A percentile compares a stretch with the other conserved stretches of the same genome.
Evolutionary conservation across 2,329 filamentous ascomycete genomes (phyloP).

Genomic region (Sporothrix pseudoabietina): DNA sequence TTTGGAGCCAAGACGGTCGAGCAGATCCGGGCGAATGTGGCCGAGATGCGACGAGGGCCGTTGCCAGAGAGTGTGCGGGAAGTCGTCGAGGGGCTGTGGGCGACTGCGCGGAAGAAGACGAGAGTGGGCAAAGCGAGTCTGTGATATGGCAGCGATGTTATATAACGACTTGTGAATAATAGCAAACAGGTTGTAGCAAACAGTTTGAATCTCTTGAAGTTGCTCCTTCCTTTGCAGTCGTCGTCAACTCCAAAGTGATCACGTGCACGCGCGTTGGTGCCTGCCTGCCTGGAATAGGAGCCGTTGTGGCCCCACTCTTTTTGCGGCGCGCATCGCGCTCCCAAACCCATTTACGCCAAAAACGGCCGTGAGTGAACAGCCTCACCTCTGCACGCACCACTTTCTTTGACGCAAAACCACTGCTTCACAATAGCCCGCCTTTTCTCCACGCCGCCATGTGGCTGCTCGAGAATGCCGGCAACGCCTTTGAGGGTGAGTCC

Average conservation of each 20-base stretch:
- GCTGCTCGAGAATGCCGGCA: conserved; percentile 40
- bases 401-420: background rate
- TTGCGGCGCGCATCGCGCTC: conserved; percentile 15
- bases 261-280: conserved; percentile 32
- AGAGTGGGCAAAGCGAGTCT: background rate
- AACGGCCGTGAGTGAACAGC: background rate
- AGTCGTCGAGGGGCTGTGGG: conserved; percentile 21
- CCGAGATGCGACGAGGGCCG: conserved; percentile 30
- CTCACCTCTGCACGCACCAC: background rate
- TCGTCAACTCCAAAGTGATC: background rate
- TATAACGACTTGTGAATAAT: background rate
- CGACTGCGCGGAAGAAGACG: background rate
- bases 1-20: conserved; percentile 33
- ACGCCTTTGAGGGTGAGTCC: conserved; percentile 52
- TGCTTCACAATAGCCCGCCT: no score
- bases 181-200: background rate
- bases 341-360: conserved; percentile 3
- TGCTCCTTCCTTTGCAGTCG: background rate
- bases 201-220: background rate
- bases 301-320: background rate
- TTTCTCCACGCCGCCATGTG: conserved; percentile 23
- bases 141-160: background rate
- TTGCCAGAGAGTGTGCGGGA: conserved; percentile 36
- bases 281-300: conserved; percentile 1
- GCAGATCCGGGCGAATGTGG: conserved; percentile 32